A percentile compares a stretch with the other conserved stretches of the same genome.
These are phyloP conservation scores for Linderina pennispora DNA, from an alignment of 192 early-diverging fungal species.

Conservation along the genomic window DNA sequence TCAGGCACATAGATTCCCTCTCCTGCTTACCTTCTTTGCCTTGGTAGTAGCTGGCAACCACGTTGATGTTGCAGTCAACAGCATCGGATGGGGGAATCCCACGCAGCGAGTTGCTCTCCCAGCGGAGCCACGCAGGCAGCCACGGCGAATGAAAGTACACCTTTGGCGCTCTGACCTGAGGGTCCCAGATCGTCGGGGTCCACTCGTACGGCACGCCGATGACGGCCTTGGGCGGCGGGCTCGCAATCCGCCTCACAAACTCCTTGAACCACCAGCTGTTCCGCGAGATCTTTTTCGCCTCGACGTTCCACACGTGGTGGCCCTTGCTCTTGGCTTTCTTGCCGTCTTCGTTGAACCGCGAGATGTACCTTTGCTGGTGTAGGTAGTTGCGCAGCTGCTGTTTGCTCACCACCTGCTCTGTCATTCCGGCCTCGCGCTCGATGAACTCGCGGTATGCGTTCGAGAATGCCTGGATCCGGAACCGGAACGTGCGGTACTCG, in stretches of 20 bases:
- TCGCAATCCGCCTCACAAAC: constrained; percentile 61
- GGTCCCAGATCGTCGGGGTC: constrained; percentile 69
- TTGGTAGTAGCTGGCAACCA: constrained; percentile 61
- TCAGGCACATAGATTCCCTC: too few species aligned
- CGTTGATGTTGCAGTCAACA: constrained; percentile 53
- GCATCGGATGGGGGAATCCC: constrained; percentile 57
- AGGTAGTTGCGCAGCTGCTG: constrained; percentile 68
- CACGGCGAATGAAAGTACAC: constrained; percentile 64
- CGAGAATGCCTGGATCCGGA: constrained; percentile 76
- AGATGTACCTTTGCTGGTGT: constrained; percentile 69
- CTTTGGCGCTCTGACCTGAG: constrained; percentile 65
- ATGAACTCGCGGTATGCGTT: constrained; percentile 70
- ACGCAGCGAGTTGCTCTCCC: constrained; percentile 64
- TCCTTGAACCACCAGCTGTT: constrained; percentile 69
- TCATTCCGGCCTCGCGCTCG: constrained; percentile 49
- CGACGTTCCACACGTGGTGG: constrained; percentile 76
- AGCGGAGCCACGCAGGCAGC: constrained; percentile 66
- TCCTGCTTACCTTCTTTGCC: constrained; percentile 45
- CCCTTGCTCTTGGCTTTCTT: constrained; percentile 76
- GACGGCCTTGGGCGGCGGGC: constrained; percentile 59
- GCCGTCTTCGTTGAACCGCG: constrained; percentile 75
- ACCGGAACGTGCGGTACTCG: constrained; percentile 75
- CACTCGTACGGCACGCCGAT: constrained; percentile 60
- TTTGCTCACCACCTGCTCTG: constrained; percentile 57
- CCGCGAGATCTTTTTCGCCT: constrained; percentile 63